Evolutionary conservation across 495 filamentous ascomycete species (phyloP).

Genomic region (Penicillium waksmanii): DNA sequence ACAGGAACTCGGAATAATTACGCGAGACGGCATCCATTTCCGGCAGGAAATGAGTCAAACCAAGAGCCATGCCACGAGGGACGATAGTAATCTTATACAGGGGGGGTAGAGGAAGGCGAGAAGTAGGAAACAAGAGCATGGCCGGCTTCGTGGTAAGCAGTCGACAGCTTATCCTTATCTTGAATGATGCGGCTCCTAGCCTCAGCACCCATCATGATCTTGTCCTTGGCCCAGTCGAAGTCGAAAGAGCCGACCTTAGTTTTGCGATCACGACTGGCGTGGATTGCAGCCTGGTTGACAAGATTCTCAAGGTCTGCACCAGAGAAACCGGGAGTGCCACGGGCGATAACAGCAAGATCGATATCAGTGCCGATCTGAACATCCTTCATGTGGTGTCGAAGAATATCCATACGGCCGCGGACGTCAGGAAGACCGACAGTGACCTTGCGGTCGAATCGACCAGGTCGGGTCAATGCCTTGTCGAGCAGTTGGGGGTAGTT

Average conservation of each 20-base stretch:
- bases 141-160: constrained; percentile 96
- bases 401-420: constrained; percentile 88
- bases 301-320: constrained; percentile 96
- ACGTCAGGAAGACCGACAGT: constrained; percentile 89
- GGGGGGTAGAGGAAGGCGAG: constrained; percentile 69
- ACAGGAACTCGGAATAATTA: constrained; percentile 68
- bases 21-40: constrained; percentile 88
- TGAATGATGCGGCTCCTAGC: constrained; percentile 84
- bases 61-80: constrained; percentile 81
- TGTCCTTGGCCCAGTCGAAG: constrained; percentile 98
- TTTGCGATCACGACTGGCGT: constrained; percentile 79
- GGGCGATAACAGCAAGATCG: constrained; percentile 79
- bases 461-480: constrained; percentile 91
- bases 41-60: constrained; percentile 80
- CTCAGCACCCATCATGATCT: constrained; percentile 97
- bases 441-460: constrained; percentile 93
- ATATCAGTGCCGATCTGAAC: constrained; percentile 78
- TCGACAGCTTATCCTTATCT: constrained; percentile 83
- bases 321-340: constrained; percentile 87
- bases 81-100: constrained; percentile 98
- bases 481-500: constrained; percentile 95
- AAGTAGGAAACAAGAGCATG: constrained; percentile 89
- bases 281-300: constrained; percentile 93
- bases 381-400: constrained; percentile 88
- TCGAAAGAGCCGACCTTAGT: constrained; percentile 73